Conservation (phyloP, 768 basidiomycete genomes). For the Naganishia kalamii region DNA sequence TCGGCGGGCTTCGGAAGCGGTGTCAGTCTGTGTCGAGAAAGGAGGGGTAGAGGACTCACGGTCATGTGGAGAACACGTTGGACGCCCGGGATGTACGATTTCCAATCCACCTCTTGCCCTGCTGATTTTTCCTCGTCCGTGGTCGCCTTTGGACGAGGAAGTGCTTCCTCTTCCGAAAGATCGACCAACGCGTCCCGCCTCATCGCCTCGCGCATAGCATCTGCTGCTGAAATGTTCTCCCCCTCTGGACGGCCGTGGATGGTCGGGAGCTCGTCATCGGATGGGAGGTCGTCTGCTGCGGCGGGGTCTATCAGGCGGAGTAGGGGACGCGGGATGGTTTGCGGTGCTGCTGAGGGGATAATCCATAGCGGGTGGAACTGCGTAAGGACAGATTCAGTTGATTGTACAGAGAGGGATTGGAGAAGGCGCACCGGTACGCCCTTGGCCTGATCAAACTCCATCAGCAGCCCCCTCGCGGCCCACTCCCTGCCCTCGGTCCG, state of each 20-base stretch:
- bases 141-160: not conserved
- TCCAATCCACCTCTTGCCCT: slow-evolving; percentile 29
- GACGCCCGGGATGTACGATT: slow-evolving; percentile 31
- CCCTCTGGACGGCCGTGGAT: not conserved
- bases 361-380: slow-evolving; percentile 46
- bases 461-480: slow-evolving; percentile 37
- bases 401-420: not conserved
- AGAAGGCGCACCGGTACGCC: slow-evolving; percentile 36
- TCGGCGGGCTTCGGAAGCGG: slow-evolving; percentile 28
- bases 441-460: slow-evolving; percentile 33
- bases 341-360: slow-evolving; percentile 32
- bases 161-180: slow-evolving; percentile 13
- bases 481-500: slow-evolving; percentile 33
- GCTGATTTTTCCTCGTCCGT: not conserved
- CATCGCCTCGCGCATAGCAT: slow-evolving; percentile 39
- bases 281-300: not conserved
- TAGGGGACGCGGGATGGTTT: slow-evolving; percentile 37
- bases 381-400: not conserved
- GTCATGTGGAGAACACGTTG: slow-evolving; percentile 42
- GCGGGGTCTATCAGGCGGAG: slow-evolving; percentile 35
- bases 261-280: not conserved
- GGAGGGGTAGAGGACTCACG: slow-evolving; percentile 30
- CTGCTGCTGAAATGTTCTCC: not conserved
- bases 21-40: not conserved
- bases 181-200: slow-evolving; percentile 37